Evolutionary conservation across 805 yeast species (phyloP).

Genomic region (Yamadazyma akitaensis): DNA sequence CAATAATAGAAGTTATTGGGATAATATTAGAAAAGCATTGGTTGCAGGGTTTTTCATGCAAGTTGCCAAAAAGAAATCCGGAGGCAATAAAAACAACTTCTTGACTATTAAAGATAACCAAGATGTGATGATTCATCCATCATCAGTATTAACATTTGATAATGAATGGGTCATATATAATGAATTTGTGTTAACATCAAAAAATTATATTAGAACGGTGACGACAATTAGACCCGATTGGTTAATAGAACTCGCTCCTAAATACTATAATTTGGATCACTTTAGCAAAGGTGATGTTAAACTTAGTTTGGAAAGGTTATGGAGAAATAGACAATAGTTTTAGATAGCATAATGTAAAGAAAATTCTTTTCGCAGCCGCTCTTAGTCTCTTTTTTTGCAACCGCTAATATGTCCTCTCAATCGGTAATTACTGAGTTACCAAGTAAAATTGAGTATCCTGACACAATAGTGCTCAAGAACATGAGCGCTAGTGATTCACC

Average conservation of each 20-base stretch:
- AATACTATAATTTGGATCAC: slow-evolving; percentile 59
- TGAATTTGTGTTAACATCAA: slow-evolving; percentile 90
- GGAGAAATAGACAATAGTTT: slow-evolving; percentile 1
- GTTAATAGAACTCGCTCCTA: slow-evolving; percentile 79
- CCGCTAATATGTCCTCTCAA: background rate
- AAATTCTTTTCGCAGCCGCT: background rate
- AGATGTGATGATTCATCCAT: slow-evolving; percentile 91
- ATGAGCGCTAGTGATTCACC: background rate
- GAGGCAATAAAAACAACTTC: slow-evolving; percentile 54
- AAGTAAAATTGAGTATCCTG: background rate
- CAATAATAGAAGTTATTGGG: slow-evolving; percentile 61
- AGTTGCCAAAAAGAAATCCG: slow-evolving; percentile 88
- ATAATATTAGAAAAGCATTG: slow-evolving; percentile 79
- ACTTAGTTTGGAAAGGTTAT: slow-evolving; percentile 62
- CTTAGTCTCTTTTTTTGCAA: background rate
- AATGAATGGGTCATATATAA: slow-evolving; percentile 93
- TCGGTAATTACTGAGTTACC: background rate
- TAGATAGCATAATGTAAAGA: background rate
- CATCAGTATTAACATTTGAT: slow-evolving; percentile 83
- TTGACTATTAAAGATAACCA: slow-evolving; percentile 94
- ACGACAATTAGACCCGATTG: slow-evolving; percentile 89
- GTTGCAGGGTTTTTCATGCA: slow-evolving; percentile 98
- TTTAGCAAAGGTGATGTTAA: slow-evolving; percentile 71
- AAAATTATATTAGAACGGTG: slow-evolving; percentile 92
- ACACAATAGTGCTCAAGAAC: background rate